Conservation (phyloP, 2,329 filamentous ascomycete species). For the Cadophora malorum region DNA sequence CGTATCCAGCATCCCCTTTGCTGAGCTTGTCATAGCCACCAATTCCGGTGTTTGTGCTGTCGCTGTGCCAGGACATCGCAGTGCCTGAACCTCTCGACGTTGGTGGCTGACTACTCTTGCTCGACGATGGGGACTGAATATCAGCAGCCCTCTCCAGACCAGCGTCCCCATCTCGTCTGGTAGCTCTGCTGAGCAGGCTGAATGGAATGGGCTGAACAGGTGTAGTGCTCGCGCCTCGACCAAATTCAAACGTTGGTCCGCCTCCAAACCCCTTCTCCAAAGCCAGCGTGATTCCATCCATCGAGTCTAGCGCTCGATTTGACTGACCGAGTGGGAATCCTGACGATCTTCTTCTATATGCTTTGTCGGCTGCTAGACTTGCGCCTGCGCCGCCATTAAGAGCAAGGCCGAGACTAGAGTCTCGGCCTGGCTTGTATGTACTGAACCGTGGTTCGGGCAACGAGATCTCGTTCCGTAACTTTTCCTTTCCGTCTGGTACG, state of each 20-base stretch:
- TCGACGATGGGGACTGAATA: slow-evolving; percentile 46
- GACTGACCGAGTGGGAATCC: slow-evolving; percentile 50
- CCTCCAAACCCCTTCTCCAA: slow-evolving; percentile 37
- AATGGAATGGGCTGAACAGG: slow-evolving; percentile 61
- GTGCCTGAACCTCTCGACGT: slow-evolving; percentile 45
- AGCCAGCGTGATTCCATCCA: slow-evolving; percentile 41
- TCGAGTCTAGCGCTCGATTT: slow-evolving; percentile 37
- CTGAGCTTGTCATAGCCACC: slow-evolving; percentile 69
- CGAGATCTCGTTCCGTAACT: slow-evolving; percentile 86
- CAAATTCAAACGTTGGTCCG: slow-evolving; percentile 35
- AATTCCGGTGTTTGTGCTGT: slow-evolving; percentile 37
- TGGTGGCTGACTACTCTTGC: slow-evolving; percentile 41
- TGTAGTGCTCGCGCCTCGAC: slow-evolving; percentile 39
- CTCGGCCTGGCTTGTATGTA: slow-evolving; percentile 69
- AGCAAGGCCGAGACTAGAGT: slow-evolving; percentile 36
- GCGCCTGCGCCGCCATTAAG: slow-evolving; percentile 52
- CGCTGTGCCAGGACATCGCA: slow-evolving; percentile 39
- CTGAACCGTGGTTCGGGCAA: slow-evolving; percentile 87
- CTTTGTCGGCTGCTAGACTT: slow-evolving; percentile 64
- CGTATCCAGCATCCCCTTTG: slow-evolving; percentile 69
- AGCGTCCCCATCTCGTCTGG: slow-evolving; percentile 24
- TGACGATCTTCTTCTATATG: slow-evolving; percentile 62
- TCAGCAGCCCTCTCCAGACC: slow-evolving; percentile 34
- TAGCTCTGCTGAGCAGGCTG: slow-evolving; percentile 45
- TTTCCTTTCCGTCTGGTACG: slow-evolving; percentile 94